Base-by-base conservation (phyloP, 2,329 filamentous ascomycete species). In the Diplodia corticola region DNA sequence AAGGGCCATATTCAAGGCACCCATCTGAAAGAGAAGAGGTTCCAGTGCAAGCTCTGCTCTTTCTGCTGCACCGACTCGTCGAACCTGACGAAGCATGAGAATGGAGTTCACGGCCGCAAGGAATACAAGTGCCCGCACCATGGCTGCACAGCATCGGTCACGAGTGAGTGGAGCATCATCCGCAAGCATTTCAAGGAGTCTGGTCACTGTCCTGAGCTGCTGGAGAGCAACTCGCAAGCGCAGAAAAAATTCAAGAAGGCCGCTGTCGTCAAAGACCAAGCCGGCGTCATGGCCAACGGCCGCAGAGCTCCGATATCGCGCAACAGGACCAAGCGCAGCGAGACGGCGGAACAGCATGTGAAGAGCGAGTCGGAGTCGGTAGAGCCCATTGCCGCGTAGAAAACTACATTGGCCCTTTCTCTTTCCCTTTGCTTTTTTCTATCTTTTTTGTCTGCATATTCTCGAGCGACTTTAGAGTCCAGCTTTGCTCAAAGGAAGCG, bases 151-250 rank as follows among this genome's bases (percentile, higher is more conserved):
- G 77, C 76, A 69, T 76, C 77, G 60, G 74, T 75, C 26, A 76
- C 77, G 66, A 77, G 76, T 50, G 74, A 76, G 30, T 79, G 76
- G 76, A 76, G 78, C 57, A 77, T 77, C 50, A 72, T 78, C 3
- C 77, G 78, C 66, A 74, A 76, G 7, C 77, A 79, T 66, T 72
- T 79, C 17, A 72, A 76, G 44, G 73, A 75, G 55, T 75, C 73
- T 1, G 72, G 73, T 0, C 77, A 78, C 40, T 79, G 76, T 50
- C 70, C 76, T 0, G 69, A 77, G 63, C 69, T 79, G 5, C 69
- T 78, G 0, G 68, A 74, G 26, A 76, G 77, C 55, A 68, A 71
- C 7, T 75, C 73, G 48, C 71, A 75, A 22, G 74, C 72, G 64
- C 73, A 76, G 64, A 76, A 72, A 63, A n/a, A 67, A 28, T 79